Conservation (phyloP, 225 moss, liverwort and hornwort species). For the Polytrichum commune region DNA sequence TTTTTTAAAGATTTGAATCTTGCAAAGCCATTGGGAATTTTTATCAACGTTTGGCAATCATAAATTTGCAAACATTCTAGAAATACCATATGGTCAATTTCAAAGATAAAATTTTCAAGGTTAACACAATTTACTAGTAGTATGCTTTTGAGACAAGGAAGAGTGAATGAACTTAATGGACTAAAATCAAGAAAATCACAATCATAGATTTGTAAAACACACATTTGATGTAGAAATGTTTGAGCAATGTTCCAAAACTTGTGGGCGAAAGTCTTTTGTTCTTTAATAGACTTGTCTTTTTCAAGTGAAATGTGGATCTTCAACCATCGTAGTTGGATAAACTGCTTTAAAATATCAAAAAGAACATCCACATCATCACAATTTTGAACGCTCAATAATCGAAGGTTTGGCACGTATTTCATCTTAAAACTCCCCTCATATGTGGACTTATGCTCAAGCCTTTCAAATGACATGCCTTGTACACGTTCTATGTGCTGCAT, state of each 20-base stretch:
- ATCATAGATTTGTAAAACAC: background rate
- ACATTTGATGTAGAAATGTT: background rate
- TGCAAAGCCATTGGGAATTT: too few species aligned
- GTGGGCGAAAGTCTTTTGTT: background rate
- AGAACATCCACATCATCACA: too few species aligned
- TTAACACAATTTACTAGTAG: background rate
- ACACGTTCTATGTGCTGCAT: background rate
- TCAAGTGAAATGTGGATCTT: fast-evolving
- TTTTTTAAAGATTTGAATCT: too few species aligned
- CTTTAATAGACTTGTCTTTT: too few species aligned
- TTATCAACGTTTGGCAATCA: too few species aligned
- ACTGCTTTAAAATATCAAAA: too few species aligned
- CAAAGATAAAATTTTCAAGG: background rate
- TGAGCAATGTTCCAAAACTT: background rate
- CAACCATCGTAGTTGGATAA: too few species aligned
- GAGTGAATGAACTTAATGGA: background rate
- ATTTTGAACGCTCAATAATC: too few species aligned
- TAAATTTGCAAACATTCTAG: background rate
- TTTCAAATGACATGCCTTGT: too few species aligned
- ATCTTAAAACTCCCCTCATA: too few species aligned
- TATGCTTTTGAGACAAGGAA: background rate
- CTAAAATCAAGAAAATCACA: background rate
- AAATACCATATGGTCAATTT: background rate
- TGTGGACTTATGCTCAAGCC: too few species aligned
- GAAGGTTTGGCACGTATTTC: too few species aligned